Evolutionary conservation across 441 rosid genomes (phyloP), one percentile per base, ranked within the genome.

Genomic region (Kokia cookei): DNA sequence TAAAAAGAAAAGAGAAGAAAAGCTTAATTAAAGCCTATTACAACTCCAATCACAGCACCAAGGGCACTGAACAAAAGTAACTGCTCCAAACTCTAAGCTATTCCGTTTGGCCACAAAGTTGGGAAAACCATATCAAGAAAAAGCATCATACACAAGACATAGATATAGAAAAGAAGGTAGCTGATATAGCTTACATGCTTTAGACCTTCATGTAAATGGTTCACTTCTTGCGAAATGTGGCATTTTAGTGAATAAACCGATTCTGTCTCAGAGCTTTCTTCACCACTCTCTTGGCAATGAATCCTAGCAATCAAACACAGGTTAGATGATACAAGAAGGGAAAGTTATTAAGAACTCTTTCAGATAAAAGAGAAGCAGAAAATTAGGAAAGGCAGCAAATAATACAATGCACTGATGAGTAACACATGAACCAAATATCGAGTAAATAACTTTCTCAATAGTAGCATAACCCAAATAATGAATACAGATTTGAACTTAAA

Each of bases 141-240:
- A 50, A 59, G 17, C 24, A 32, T 35, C 13, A 9, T 26, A 50
- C 19, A 9, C 14, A 27, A 3, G 27, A 64, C 29, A 29, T 29
- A 50, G n/a, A 8, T 29, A 9, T 32, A 50, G 24, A 37, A 45
- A 74, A 42, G 50, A 48, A n/a, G 35, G 45, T 37, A 62, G 13
- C 60, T 37, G 37, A 48, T 50, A 57, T 14, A 55, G 80, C 99
- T 90, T 77, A 90, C 98, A 89, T 92, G 98, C 81, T 88, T 96
- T 78, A 96, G 58, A 79, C 99, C 98, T 87, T 93, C 99, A 78
- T 93, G 98, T 88, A 96, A 79, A 82, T 93, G 98, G 83, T 96
- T 96, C 85, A 96, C 96, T 69, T 93, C 98, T 0, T 93, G 94
- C 53, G 97, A 93, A 81, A 96, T 96, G 81, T 96, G 98, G 85